Evolutionary conservation across 345 rosid genomes (phyloP).

Genomic region (Limnanthes douglasii): DNA sequence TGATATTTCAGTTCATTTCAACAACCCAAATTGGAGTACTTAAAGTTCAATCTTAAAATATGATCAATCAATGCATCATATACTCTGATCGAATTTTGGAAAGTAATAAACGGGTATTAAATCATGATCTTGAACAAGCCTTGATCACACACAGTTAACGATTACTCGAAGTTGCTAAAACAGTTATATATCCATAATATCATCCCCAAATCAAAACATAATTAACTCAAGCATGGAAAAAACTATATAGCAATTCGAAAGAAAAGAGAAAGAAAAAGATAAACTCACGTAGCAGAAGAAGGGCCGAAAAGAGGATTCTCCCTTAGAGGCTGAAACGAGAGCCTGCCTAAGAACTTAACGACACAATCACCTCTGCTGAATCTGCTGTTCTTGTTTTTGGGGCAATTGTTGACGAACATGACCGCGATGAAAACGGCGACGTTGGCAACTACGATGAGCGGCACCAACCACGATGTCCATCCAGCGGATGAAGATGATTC

Average conservation of each 20-base stretch:
- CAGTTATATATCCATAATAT: too few relatives aligned
- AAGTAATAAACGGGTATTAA: not conserved
- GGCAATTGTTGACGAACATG: slow-evolving; percentile 86
- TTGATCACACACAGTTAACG: not conserved
- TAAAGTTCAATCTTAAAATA: not conserved
- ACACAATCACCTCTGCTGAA: slow-evolving; percentile 36
- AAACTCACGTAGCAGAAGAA: slow-evolving; percentile 64
- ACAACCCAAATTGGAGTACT: not conserved
- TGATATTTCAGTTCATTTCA: not conserved
- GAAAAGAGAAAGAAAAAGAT: not conserved
- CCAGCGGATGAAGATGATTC: slow-evolving; percentile 23
- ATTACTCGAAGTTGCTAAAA: too few relatives aligned
- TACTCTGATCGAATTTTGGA: not conserved
- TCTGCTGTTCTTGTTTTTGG: slow-evolving; percentile 22
- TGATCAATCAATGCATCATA: not conserved
- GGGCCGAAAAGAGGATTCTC: slow-evolving; percentile 93
- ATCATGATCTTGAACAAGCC: slow-evolving; percentile 5
- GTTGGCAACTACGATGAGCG: slow-evolving; percentile 54
- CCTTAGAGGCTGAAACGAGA: slow-evolving; percentile 73
- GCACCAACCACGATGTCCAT: slow-evolving; percentile 89
- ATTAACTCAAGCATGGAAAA: too few relatives aligned
- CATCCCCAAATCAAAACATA: too few relatives aligned
- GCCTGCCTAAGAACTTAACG: slow-evolving; percentile 54
- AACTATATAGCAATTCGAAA: not conserved
- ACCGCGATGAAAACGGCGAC: slow-evolving; percentile 39